A percentile compares a stretch with the other conserved stretches of the same genome.
Conservation (phyloP, 2,329 filamentous ascomycete species). For the Neofusicoccum umdonicola region DNA sequence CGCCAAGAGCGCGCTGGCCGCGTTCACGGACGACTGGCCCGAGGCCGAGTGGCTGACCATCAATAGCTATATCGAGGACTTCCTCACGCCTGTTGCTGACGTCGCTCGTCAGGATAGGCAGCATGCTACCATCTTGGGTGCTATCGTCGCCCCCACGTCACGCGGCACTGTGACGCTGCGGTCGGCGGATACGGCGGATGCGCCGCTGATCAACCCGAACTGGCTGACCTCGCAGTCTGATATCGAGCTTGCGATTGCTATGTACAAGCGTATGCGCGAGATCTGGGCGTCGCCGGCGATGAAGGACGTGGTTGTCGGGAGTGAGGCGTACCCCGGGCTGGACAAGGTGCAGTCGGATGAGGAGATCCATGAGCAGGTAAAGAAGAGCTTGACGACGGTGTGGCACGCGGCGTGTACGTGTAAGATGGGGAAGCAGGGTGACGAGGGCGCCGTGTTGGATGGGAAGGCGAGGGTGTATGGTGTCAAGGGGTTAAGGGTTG, state of each 20-base stretch:
- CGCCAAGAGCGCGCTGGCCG: constrained; percentile 17
- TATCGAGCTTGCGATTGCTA: constrained; percentile 30
- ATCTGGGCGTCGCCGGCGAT: constrained; percentile 26
- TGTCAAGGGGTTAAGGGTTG: constrained; percentile 37
- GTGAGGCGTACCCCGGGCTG: constrained; percentile 29
- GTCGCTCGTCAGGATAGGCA: constrained; percentile 29
- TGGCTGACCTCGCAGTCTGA: constrained; percentile 36
- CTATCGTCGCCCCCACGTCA: constrained; percentile 33
- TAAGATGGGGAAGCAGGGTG: constrained; percentile 36
- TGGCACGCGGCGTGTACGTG: constrained; percentile 39
- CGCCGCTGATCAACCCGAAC: constrained; percentile 34
- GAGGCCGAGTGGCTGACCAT: constrained; percentile 29
- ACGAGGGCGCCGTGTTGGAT: constrained; percentile 38
- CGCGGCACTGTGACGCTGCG: constrained; percentile 37
- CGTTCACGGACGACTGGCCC: constrained; percentile 27
- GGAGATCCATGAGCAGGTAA: constrained; percentile 26
- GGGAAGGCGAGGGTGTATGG: constrained; percentile 37
- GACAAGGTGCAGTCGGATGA: constrained; percentile 24
- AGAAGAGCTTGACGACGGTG: constrained; percentile 26
- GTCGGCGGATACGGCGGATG: constrained; percentile 24
- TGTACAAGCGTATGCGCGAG: constrained; percentile 31
- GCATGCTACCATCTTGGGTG: constrained; percentile 32
- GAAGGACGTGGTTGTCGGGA: constrained; percentile 23
- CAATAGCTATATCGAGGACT: constrained; percentile 23
- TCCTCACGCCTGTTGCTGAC: constrained; percentile 21